Conservation (phyloP, 1,284 basidiomycete species). For the Irpex sp. region DNA sequence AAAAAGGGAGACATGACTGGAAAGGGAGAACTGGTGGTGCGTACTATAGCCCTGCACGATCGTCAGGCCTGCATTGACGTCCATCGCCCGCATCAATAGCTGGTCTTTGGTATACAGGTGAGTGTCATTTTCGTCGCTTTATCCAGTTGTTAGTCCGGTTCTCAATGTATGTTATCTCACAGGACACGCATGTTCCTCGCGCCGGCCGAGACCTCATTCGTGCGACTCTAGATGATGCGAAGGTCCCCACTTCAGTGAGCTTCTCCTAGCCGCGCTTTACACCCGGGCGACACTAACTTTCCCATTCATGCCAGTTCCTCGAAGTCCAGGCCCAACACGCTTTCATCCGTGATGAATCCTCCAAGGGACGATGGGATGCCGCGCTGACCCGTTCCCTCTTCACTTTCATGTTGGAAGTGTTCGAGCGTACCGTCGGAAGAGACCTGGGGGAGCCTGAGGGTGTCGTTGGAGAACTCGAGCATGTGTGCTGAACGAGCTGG, state of each 20-base stretch:
- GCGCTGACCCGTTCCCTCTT: slow-evolving; percentile 82
- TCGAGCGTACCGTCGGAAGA: slow-evolving; percentile 79
- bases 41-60: slow-evolving; percentile 21
- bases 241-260: slow-evolving; percentile 65
- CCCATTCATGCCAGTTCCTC: slow-evolving; percentile 56
- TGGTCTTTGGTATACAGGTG: slow-evolving; percentile 94
- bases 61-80: too few species aligned
- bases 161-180: background rate
- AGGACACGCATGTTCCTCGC: slow-evolving; percentile 89
- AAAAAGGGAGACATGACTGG: slow-evolving; percentile 69
- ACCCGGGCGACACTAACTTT: background rate
- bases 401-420: slow-evolving; percentile 89
- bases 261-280: background rate
- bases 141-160: background rate
- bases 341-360: slow-evolving; percentile 87
- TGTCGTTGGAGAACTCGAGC: slow-evolving; percentile 50
- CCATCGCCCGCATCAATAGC: slow-evolving; percentile 35
- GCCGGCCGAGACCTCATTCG: slow-evolving; percentile 82
- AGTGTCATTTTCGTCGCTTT: background rate
- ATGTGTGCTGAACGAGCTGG: slow-evolving; percentile 59
- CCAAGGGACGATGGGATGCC: slow-evolving; percentile 92
- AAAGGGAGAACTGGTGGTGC: slow-evolving; percentile 81
- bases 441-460: slow-evolving; percentile 71
- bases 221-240: slow-evolving; percentile 74
- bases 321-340: slow-evolving; percentile 95